These are phyloP conservation scores for Solanum sparsipilum DNA, from an alignment of 257 asterid genomes.

Conservation along the genomic window DNA sequence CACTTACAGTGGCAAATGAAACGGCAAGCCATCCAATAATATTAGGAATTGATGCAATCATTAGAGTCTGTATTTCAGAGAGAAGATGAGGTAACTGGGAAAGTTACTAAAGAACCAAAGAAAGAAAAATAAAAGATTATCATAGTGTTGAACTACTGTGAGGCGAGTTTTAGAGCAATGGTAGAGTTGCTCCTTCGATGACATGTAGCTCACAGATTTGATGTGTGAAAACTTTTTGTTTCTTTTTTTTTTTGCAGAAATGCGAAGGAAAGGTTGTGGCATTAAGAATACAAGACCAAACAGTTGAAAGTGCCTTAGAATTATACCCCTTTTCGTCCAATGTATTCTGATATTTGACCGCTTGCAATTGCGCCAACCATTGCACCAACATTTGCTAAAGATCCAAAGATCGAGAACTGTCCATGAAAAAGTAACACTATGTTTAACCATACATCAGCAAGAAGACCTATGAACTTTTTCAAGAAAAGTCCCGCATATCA, in stretches of 20 bases:
- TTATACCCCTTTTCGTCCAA: conserved; percentile 88
- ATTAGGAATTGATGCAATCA: conserved; percentile 83
- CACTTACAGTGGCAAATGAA: conserved; percentile 75
- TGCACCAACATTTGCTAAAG: conserved; percentile 87
- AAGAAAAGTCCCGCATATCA: background rate
- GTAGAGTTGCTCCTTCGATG: background rate
- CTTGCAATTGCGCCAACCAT: conserved; percentile 92
- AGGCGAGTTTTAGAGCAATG: background rate
- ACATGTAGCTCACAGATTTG: background rate
- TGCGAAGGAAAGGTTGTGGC: background rate
- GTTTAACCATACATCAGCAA: background rate
- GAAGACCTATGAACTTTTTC: background rate
- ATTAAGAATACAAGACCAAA: background rate
- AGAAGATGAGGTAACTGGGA: background rate
- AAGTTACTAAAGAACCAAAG: background rate
- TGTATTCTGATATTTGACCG: conserved; percentile 81
- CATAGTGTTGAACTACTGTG: background rate
- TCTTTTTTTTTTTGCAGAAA: background rate
- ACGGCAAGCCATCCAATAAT: conserved; percentile 83
- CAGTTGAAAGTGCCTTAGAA: background rate
- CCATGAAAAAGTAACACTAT: background rate
- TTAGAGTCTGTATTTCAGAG: conserved; percentile 57
- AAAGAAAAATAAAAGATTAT: background rate
- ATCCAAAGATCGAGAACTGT: conserved; percentile 81
- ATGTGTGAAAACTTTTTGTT: background rate